Evolutionary conservation across 2,329 filamentous ascomycete genomes (phyloP), one percentile per base, ranked within the genome.

Genomic region (Trichoderma harzianum): DNA sequence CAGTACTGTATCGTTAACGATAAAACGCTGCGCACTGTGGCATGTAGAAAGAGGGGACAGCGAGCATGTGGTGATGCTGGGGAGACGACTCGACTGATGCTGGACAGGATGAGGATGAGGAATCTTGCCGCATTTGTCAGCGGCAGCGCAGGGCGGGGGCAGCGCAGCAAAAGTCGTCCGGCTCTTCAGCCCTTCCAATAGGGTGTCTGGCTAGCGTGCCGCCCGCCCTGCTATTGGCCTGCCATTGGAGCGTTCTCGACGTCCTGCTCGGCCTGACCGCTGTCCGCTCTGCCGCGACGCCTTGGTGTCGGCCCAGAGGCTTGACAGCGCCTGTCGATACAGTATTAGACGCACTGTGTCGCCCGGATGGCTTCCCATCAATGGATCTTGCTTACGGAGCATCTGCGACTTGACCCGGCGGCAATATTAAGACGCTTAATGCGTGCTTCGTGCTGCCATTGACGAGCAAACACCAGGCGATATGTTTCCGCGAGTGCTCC

Each of bases 71-170:
- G 39, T 60, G 57, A 34, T 69, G 57, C n/a, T 51, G 36, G 21
- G 28, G 57, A 36, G 57, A 69, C 32, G 55, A 12, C 55, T 30
- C 16, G 55, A n/a, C 66, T 24, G 58, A 61, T 58, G 28, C 55
- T 58, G 26, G 7, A 16, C 30, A 36, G 32, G 21, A 60, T 14
- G 57, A n/a, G 16, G 65, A 69, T 69, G 66, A 62, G 70, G 70
- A 72, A 72, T 72, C 70, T 69, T 72, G 32, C 6, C 16, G 70
- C 70, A 72, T 72, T 72, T 72, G 70, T 72, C 58, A 72, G 70
- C 70, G 65, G 43, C 65, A 11, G 51, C 14, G 24, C 32, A 36
- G 58, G 65, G 65, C 65, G 65, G 70, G 65, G 69, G 61, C 26
- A 69, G 55, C 53, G 55, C 55, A 24, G 58, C 67, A 62, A 61